Evolutionary conservation across 2,329 filamentous ascomycete species (phyloP).

Genomic region (Madurella fahalii): DNA sequence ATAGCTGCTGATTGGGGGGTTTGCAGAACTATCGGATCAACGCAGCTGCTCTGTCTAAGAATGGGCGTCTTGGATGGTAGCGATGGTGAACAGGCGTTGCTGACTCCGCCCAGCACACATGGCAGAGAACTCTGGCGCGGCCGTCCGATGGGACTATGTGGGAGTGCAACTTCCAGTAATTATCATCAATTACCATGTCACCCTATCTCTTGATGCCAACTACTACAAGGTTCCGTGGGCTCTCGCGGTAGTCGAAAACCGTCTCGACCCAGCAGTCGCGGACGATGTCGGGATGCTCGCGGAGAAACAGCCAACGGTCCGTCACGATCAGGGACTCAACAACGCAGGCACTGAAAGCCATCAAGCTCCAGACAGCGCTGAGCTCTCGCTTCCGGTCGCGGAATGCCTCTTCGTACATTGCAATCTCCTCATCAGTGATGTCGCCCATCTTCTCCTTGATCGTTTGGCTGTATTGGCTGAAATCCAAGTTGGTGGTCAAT

Average conservation of each 20-base stretch:
- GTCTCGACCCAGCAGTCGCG: slow-evolving; percentile 83
- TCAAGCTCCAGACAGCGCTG: slow-evolving; percentile 85
- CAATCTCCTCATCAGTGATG: slow-evolving; percentile 72
- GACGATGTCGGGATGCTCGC: slow-evolving; percentile 68
- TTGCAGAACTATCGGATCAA: no score
- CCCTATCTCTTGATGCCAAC: slow-evolving; percentile 70
- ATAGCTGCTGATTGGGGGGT: no score
- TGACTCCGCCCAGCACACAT: background rate
- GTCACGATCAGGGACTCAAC: slow-evolving; percentile 87
- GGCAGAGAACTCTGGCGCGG: background rate
- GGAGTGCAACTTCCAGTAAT: background rate
- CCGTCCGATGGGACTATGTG: background rate
- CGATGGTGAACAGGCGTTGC: no score
- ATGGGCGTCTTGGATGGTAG: no score
- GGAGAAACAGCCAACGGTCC: slow-evolving; percentile 84
- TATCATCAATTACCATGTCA: background rate
- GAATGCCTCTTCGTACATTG: slow-evolving; percentile 64
- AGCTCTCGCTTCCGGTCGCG: slow-evolving; percentile 69
- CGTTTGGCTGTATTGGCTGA: slow-evolving; percentile 55
- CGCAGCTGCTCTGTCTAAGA: no score
- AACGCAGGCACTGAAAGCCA: slow-evolving; percentile 90
- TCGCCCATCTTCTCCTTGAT: slow-evolving; percentile 62
- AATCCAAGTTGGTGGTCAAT: slow-evolving; percentile 55
- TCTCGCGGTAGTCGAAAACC: slow-evolving; percentile 83
- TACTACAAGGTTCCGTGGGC: slow-evolving; percentile 87